These are phyloP conservation scores for Candida boleticola DNA, from an alignment of 805 yeast species.

Conservation along the genomic window DNA sequence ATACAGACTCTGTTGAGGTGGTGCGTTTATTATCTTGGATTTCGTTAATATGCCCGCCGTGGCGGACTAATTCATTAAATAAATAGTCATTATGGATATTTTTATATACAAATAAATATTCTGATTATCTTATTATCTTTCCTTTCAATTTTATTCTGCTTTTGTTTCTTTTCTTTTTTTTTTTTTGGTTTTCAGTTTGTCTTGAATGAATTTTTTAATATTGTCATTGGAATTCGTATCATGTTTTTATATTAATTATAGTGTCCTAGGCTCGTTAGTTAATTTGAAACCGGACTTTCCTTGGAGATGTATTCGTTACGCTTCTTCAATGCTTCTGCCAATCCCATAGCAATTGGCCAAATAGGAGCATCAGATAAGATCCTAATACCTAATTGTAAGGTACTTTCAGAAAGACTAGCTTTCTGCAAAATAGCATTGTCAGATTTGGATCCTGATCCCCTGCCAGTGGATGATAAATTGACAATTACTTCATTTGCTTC, in stretches of 20 bases:
- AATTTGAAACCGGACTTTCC: too few species aligned
- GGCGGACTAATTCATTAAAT: not conserved
- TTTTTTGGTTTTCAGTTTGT: not conserved
- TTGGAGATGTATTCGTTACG: slow-evolving; percentile 27
- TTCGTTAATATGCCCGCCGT: too few species aligned
- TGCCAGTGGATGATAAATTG: slow-evolving; percentile 25
- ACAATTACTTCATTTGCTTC: not conserved
- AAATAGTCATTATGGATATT: slow-evolving; percentile 1
- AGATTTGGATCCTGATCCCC: slow-evolving; percentile 22
- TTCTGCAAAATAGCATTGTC: slow-evolving; percentile 42
- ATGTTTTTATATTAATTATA: too few species aligned
- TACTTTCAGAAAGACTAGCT: slow-evolving; percentile 53
- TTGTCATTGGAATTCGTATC: not conserved
- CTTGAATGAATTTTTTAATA: not conserved
- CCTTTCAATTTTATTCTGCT: not conserved
- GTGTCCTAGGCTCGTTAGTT: too few species aligned
- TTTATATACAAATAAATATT: not conserved
- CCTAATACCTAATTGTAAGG: slow-evolving; percentile 68
- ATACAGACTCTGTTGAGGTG: too few species aligned
- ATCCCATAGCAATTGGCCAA: slow-evolving; percentile 78
- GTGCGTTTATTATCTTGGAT: too few species aligned
- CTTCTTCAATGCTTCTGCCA: slow-evolving; percentile 75
- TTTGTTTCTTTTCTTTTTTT: not conserved
- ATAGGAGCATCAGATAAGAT: slow-evolving; percentile 82
- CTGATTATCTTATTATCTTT: not conserved